Conservation (phyloP, 1,139 yeast genomes). For the Blastobotrys raffinosifermentans region DNA sequence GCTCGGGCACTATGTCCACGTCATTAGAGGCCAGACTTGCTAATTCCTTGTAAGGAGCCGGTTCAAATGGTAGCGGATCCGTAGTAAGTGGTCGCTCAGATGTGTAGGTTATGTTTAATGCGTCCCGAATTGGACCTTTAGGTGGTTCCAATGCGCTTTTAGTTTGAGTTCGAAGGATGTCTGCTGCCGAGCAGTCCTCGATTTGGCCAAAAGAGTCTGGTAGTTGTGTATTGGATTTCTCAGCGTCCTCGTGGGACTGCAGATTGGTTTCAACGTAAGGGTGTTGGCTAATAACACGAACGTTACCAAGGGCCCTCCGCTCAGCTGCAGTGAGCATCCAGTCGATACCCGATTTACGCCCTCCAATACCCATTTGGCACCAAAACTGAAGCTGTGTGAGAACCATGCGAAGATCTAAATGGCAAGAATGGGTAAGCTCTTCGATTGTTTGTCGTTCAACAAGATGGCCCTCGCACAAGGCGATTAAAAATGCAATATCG, state of each 20-base stretch:
- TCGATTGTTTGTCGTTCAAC: conserved; percentile 36
- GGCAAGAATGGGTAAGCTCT: conserved; percentile 32
- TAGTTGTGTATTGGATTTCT: neutral
- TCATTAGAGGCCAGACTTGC: conserved; percentile 2
- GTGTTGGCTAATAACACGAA: conserved; percentile 4
- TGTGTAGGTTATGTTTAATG: conserved; percentile 11
- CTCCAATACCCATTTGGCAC: conserved; percentile 41
- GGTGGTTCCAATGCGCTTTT: conserved; percentile 12
- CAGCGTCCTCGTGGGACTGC: neutral
- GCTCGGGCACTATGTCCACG: too few species aligned
- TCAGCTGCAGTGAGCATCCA: conserved; percentile 28
- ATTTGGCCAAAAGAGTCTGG: conserved; percentile 2
- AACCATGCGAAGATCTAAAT: conserved; percentile 51
- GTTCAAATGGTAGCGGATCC: conserved; percentile 18
- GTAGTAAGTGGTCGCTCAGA: conserved; percentile 12
- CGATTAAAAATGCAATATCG: conserved; percentile 35
- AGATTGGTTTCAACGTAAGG: conserved; percentile 1
- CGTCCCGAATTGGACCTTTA: conserved; percentile 11
- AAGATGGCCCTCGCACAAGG: conserved; percentile 34
- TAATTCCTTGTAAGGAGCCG: conserved; percentile 10
- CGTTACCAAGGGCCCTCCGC: conserved; percentile 6
- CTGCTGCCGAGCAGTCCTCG: conserved; percentile 16
- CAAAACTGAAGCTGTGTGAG: conserved; percentile 53
- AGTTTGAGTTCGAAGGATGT: conserved; percentile 14
- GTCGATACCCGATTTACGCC: conserved; percentile 27